Evolutionary conservation across 1,284 basidiomycete genomes (phyloP).

Genomic region (Pholiota adiposa): DNA sequence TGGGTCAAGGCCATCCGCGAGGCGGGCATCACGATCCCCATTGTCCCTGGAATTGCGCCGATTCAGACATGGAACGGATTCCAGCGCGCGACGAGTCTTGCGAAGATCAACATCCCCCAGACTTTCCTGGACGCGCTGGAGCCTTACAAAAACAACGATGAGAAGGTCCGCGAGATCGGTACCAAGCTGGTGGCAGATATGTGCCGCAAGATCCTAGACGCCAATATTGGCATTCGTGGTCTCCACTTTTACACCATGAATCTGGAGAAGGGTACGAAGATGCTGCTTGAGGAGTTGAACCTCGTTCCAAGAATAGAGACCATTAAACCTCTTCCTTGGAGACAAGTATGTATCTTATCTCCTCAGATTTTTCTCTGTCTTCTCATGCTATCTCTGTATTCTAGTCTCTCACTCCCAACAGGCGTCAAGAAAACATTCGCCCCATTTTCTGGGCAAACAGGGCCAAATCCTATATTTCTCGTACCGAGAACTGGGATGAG

Average conservation of each 20-base stretch:
- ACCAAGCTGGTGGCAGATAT: constrained; percentile 89
- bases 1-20: constrained; percentile 87
- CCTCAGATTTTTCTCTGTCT: constrained; percentile 1
- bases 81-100: constrained; percentile 88
- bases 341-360: constrained; percentile 62
- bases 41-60: constrained; percentile 96
- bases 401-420: constrained; percentile 85
- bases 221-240: constrained; percentile 81
- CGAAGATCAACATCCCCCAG: constrained; percentile 85
- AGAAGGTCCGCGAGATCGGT: constrained; percentile 88
- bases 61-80: constrained; percentile 99
- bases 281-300: constrained; percentile 88
- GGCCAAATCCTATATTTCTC: constrained; percentile 87
- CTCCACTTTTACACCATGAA: constrained; percentile 99
- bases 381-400: constrained; percentile 18
- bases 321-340: constrained; percentile 91
- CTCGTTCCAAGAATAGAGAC: constrained; percentile 86
- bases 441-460: constrained; percentile 98
- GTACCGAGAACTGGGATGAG: constrained; percentile 98
- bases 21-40: constrained; percentile 91
- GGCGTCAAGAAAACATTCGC: constrained; percentile 87
- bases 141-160: constrained; percentile 91
- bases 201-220: constrained; percentile 81
- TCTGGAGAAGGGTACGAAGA: constrained; percentile 92
- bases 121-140: constrained; percentile 82